phyloP scores from a whole-genome alignment of 495 filamentous ascomycete genomes.

The Neurospora sp. region DNA sequence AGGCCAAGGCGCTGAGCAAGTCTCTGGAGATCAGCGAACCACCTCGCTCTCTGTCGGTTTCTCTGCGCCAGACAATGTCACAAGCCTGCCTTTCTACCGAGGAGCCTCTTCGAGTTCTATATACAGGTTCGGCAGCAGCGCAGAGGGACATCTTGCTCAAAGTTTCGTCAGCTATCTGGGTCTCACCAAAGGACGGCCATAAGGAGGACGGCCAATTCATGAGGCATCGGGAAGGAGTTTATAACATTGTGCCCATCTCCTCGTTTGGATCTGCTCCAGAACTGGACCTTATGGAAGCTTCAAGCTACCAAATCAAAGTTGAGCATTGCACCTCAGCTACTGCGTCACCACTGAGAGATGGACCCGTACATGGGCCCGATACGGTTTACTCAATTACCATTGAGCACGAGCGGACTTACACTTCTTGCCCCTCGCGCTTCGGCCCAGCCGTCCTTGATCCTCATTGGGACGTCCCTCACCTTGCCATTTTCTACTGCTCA shows the following conservation, averaged over 20 bases:
- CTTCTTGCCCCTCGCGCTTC: constrained; percentile 13
- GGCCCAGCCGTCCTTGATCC: constrained; percentile 24
- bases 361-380: background rate
- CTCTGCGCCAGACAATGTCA: constrained; percentile 64
- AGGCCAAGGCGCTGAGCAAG: constrained; percentile 38
- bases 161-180: constrained; percentile 53
- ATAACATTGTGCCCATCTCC: constrained; percentile 65
- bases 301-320: constrained; percentile 58
- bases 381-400: constrained; percentile 40
- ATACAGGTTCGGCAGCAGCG: constrained; percentile 51
- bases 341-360: background rate
- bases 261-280: constrained; percentile 62
- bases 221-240: constrained; percentile 28
- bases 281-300: constrained; percentile 62
- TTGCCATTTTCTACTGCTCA: constrained; percentile 60
- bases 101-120: constrained; percentile 60
- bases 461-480: constrained; percentile 58
- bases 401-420: constrained; percentile 43
- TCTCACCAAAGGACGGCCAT: constrained; percentile 21
- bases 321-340: constrained; percentile 55
- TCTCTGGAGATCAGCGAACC: constrained; percentile 23
- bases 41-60: constrained; percentile 39
- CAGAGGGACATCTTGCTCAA: constrained; percentile 67
- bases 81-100: constrained; percentile 50
- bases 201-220: constrained; percentile 11